Conservation (phyloP, 2,329 filamentous ascomycete species). For the Amauroascus verrucosus region DNA sequence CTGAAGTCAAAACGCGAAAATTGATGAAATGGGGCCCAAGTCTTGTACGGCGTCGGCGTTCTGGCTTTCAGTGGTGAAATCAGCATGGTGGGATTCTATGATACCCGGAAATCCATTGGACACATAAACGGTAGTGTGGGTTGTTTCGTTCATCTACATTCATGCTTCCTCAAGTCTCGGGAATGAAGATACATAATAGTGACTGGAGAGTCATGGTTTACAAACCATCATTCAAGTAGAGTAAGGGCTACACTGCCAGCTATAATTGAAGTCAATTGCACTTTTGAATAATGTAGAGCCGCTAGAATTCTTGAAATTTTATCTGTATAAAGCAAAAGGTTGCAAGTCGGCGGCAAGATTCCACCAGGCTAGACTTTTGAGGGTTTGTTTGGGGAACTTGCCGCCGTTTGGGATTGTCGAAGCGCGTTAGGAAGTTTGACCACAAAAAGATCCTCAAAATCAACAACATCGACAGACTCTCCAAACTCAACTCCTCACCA, state of each 20-base stretch:
- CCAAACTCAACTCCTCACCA: slow-evolving; percentile 15
- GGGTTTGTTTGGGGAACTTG: not conserved
- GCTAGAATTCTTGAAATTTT: not conserved
- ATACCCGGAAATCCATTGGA: not conserved
- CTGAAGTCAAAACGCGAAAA: not conserved
- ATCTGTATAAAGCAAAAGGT: not conserved
- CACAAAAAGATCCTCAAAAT: not conserved
- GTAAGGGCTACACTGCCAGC: no score
- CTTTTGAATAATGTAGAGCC: not conserved
- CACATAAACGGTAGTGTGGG: not conserved
- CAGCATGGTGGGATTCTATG: not conserved
- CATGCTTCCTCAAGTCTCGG: no score
- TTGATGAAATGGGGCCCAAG: not conserved
- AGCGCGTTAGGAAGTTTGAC: not conserved
- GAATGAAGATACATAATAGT: no score
- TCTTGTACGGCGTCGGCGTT: not conserved
- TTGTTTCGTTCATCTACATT: not conserved
- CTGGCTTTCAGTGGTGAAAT: not conserved
- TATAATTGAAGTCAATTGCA: no score
- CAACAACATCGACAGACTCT: not conserved
- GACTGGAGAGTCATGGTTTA: no score
- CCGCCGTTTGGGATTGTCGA: not conserved
- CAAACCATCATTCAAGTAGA: no score
- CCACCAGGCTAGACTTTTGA: not conserved
- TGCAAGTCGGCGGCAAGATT: not conserved